Evolutionary conservation across 495 filamentous ascomycete species (phyloP), one percentile per base, ranked within the genome.

Genomic region (Penicillium cinerascens): DNA sequence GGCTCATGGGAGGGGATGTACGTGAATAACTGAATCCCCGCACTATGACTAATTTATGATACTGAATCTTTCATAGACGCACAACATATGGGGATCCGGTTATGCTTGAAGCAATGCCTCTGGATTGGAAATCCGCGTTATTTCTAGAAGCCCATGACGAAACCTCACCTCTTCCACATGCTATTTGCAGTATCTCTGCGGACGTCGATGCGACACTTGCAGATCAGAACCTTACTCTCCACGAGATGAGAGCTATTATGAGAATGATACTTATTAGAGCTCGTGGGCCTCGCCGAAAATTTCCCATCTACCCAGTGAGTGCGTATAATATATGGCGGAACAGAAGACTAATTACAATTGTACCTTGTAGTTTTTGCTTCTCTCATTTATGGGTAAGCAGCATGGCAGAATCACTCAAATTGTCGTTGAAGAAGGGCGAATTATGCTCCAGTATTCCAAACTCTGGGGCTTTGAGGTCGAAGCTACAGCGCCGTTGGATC

Each of bases 341-440:
- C n/a, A 39, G 37, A 39, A 39, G 37, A 39, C 37, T 39, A 39
- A 39, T 39, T 39, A 7, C 16, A n/a, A 7, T 39, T 39, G 37
- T 39, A 17, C 36, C 36, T 18, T 38, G 16, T 20, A 39, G 37
- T 39, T 50, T 29, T 42, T 42, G 38, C 10, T 50, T 29, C 38
- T 50, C 36, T 25, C 36, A 42, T 50, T 27, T 38, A 42, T 42
- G 22, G 38, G 38, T 42, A 26, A 21, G 33, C 33, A 54, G 16
- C 51, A 54, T 47, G 51, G 51, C 22, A 54, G 51, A 47, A 54
- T 54, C 22, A 40, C 38, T 15, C 38, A 54, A 47, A 23, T 35
- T 16, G 21, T 29, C 38, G 17, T 40, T 41, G 51, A 47, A 26
- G 25, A 36, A 22, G 11, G 38, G 6, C 29, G 22, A 8, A n/a